Evolutionary conservation across 306 rosid genomes (phyloP), one percentile per base, ranked within the genome.

Genomic region (Fragaria vesca): DNA sequence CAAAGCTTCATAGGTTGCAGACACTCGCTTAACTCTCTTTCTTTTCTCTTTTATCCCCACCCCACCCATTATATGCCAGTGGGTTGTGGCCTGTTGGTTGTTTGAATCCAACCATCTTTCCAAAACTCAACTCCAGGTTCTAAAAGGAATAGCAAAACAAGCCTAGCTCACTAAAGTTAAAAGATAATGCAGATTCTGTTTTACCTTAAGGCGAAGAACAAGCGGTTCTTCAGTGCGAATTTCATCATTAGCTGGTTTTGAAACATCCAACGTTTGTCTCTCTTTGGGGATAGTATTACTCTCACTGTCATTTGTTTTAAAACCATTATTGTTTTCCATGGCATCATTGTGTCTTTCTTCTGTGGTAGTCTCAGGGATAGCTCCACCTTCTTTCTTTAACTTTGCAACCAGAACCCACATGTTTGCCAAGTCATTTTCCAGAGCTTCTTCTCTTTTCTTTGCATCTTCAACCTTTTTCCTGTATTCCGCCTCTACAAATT

Each of bases 321-420:
- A 46, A 57, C 82, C 90, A 73, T 76, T 79, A 75, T 63, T 71
- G 62, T 76, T 77, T 76, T 86, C 87, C n/a, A 78, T 80, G 76
- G 55, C 92, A 62, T 87, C 85, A 74, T 76, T 68, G 81, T 34
- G 75, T 73, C 87, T 90, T 76, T 83, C 83, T 66, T 93, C 94
- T 52, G 38, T 47, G 83, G 86, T 90, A 45, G 88, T 81, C 72
- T 86, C 96, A 38, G 88, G 85, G 51, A 85, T 86, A 78, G 90
- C 80, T 43, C 92, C 97, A 28, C 88, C 89, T 79, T 96, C 98
- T 81, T 90, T 96, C 90, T 91, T 96, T 83, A 96, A 90, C 91
- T 90, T 96, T 1, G 99, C 99, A 76, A 96, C 99, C 83, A 96
- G 94, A 68, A 96, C 96, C 99, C 99, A 96, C 99, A 96, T 96